Evolutionary conservation across 108 stramenopile genomes (phyloP).

Genomic region (Asterionellopsis glacialis): DNA sequence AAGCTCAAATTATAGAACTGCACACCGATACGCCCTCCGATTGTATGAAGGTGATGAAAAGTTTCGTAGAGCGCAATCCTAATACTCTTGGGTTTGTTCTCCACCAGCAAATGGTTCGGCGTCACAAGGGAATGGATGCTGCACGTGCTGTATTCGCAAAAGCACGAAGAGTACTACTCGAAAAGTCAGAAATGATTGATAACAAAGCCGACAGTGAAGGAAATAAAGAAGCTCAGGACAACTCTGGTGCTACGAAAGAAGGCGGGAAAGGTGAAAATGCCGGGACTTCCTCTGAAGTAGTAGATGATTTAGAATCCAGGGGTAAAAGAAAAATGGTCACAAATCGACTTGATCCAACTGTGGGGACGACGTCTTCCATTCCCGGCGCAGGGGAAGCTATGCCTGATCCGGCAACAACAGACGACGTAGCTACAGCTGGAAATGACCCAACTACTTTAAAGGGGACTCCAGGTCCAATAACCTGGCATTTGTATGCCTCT

Average conservation of each 20-base stretch:
- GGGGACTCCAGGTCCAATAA: constrained; percentile 42
- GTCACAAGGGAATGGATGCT: constrained; percentile 65
- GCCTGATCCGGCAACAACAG: not conserved
- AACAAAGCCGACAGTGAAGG: not conserved
- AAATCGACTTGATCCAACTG: constrained; percentile 54
- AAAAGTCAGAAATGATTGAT: constrained; percentile 10
- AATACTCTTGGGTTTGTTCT: constrained; percentile 74
- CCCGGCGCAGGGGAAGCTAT: not conserved
- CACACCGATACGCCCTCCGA: constrained; percentile 16
- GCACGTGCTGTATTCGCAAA: constrained; percentile 69
- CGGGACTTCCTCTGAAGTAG: constrained; percentile 20
- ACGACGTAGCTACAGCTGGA: constrained; percentile 10
- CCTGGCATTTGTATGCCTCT: constrained; percentile 79
- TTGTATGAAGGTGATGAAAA: constrained; percentile 56
- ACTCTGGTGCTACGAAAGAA: not conserved
- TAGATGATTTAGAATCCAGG: constrained; percentile 26
- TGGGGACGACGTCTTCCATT: constrained; percentile 14
- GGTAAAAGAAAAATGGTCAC: constrained; percentile 62
- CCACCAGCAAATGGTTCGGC: constrained; percentile 65
- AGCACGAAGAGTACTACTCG: constrained; percentile 56
- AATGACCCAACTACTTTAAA: not conserved
- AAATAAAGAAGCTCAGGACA: not conserved
- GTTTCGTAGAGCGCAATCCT: constrained; percentile 49
- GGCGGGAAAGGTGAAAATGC: constrained; percentile 4
- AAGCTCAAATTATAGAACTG: constrained; percentile 44